Conservation (phyloP, 805 yeast species). For the Candida michaelii region DNA sequence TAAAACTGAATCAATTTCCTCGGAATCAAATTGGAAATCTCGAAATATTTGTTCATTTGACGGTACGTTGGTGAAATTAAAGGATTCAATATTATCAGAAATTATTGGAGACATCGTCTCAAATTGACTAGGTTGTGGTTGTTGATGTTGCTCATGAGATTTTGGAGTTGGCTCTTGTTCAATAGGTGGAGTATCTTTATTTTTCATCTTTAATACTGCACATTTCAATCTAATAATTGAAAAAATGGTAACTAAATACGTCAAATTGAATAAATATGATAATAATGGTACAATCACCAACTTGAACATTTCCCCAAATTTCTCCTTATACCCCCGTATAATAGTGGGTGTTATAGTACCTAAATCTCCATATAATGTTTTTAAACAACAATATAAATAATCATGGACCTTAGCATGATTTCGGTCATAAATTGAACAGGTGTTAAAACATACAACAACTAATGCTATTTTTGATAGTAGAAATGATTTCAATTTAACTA, state of each 20-base stretch:
- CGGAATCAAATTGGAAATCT: no score
- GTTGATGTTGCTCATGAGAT: no score
- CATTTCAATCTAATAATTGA: constrained; percentile 10
- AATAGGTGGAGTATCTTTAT: no score
- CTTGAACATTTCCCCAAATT: constrained; percentile 8
- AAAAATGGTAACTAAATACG: background rate
- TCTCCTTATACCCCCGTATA: background rate
- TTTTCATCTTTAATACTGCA: background rate
- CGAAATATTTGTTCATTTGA: no score
- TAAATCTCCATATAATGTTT: background rate
- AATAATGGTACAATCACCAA: constrained; percentile 9
- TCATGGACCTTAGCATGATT: constrained; percentile 5
- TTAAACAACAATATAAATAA: constrained; percentile 1
- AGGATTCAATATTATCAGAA: background rate
- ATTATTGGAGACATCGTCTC: background rate
- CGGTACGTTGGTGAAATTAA: background rate
- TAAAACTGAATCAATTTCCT: no score
- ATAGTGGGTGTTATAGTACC: constrained; percentile 5
- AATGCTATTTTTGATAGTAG: constrained; percentile 4
- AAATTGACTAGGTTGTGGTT: background rate
- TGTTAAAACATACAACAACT: constrained; percentile 1
- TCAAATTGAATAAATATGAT: constrained; percentile 5
- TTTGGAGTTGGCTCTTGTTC: no score
- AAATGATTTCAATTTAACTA: constrained; percentile 1
- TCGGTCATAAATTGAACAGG: background rate